A percentile compares a stretch with the other conserved stretches of the same genome.
These are phyloP conservation scores for Mercurialis annua DNA, from an alignment of 345 rosid genomes.

Conservation along the genomic window DNA sequence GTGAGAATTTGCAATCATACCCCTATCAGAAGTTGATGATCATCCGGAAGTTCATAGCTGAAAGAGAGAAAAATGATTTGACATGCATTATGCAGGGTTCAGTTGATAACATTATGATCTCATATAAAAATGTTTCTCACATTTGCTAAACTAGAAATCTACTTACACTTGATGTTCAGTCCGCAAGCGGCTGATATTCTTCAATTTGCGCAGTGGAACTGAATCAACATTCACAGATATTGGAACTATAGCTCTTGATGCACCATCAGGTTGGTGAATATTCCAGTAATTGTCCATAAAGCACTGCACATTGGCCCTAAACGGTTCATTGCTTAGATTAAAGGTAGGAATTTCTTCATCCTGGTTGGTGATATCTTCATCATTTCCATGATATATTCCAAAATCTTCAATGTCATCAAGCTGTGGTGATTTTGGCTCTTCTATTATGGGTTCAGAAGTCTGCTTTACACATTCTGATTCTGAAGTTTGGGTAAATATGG, in stretches of 20 bases:
- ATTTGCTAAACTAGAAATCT: not conserved
- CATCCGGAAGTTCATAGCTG: slow-evolving; percentile 63
- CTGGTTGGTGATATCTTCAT: not conserved
- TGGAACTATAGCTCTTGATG: slow-evolving; percentile 39
- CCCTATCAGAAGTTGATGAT: slow-evolving; percentile 40
- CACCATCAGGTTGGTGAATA: slow-evolving; percentile 13
- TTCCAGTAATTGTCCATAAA: slow-evolving; percentile 14
- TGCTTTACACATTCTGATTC: not conserved
- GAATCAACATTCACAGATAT: slow-evolving; percentile 34
- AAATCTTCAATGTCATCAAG: slow-evolving; percentile 34
- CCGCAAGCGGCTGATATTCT: slow-evolving; percentile 25
- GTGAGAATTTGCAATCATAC: slow-evolving; percentile 27
- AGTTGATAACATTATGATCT: not conserved
- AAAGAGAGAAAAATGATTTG: slow-evolving; percentile 10
- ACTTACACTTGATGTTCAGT: slow-evolving; percentile 23
- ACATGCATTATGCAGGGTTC: not conserved
- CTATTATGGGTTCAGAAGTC: slow-evolving; percentile 6
- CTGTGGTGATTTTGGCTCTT: slow-evolving; percentile 18
- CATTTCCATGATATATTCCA: not conserved
- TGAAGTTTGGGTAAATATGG: not conserved
- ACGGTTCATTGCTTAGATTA: slow-evolving; percentile 24
- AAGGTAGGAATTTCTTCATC: slow-evolving; percentile 41
- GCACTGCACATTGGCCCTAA: slow-evolving; percentile 23
- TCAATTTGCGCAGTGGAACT: slow-evolving; percentile 33
- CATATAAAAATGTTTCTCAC: too few species aligned